Evolutionary conservation across 257 asterid genomes (phyloP).

Genomic region (Rauvolfia tetraphylla): DNA sequence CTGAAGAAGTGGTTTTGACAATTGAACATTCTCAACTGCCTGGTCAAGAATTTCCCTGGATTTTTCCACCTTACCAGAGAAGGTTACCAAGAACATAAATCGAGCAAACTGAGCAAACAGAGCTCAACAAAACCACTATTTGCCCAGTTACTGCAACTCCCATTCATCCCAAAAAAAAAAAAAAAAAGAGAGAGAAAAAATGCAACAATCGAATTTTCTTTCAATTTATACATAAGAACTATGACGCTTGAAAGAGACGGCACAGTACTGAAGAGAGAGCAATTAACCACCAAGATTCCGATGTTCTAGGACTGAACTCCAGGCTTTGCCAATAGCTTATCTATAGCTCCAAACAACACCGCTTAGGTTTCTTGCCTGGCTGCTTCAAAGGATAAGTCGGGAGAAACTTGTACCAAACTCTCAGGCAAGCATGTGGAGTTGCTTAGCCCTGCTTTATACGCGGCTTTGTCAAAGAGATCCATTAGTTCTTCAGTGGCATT

Average conservation of each 20-base stretch:
- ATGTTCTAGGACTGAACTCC: background rate
- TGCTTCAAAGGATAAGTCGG: background rate
- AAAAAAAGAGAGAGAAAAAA: no score
- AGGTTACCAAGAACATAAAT: slow-evolving; percentile 65
- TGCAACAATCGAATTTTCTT: no score
- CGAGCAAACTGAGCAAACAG: slow-evolving; percentile 93
- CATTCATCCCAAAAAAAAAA: no score
- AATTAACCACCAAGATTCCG: background rate
- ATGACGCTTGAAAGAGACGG: background rate
- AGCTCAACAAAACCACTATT: no score
- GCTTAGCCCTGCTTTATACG: background rate
- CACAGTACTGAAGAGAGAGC: background rate
- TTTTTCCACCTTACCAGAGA: slow-evolving; percentile 47
- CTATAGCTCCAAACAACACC: background rate
- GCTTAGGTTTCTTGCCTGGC: background rate
- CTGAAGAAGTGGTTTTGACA: slow-evolving; percentile 93
- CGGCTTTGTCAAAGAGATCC: background rate
- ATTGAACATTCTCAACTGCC: slow-evolving; percentile 68
- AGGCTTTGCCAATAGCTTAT: background rate
- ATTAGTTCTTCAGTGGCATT: background rate
- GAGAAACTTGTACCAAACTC: background rate
- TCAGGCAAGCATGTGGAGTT: background rate
- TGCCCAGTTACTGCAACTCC: no score
- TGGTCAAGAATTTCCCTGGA: slow-evolving; percentile 47
- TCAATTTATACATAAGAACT: background rate